Conservation (phyloP, 129 eudicot species). For the Calendula officinalis region DNA sequence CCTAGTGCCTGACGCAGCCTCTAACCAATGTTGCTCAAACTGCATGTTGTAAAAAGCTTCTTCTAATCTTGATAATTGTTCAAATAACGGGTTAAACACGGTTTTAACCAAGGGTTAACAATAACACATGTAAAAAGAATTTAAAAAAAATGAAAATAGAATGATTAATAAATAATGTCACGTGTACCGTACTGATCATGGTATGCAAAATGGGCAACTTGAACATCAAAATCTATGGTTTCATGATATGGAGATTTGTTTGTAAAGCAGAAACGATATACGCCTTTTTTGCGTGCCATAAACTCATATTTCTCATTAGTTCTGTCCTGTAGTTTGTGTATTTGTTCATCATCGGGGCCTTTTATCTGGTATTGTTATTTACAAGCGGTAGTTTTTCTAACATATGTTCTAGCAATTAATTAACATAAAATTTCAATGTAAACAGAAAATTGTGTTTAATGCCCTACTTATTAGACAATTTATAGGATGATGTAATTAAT, state of each 20-base stretch:
- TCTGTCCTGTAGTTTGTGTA: constrained; percentile 64
- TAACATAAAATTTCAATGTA: no score
- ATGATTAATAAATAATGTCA: neutral
- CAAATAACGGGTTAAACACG: constrained; percentile 69
- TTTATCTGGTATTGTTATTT: constrained; percentile 47
- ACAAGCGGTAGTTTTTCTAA: neutral
- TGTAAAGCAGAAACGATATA: constrained; percentile 67
- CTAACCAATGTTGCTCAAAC: constrained; percentile 96
- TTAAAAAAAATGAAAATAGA: neutral
- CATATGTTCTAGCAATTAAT: no score
- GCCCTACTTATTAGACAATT: no score
- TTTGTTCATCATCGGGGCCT: constrained; percentile 63
- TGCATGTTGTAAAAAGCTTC: constrained; percentile 93
- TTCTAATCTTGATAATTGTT: constrained; percentile 76
- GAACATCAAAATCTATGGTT: constrained; percentile 88
- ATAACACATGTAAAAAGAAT: neutral
- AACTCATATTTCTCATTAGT: constrained; percentile 75
- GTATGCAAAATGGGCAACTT: constrained; percentile 59
- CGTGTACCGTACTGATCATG: constrained; percentile 74
- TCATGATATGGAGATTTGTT: constrained; percentile 85
- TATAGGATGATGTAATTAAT: no score
- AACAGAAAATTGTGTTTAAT: no score
- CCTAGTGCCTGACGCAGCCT: constrained; percentile 90
- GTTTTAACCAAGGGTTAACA: neutral
- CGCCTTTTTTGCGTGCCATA: constrained; percentile 60